These are phyloP conservation scores for Chloroidium sp. DNA, from an alignment of 163 green algal genomes.

Conservation along the genomic window DNA sequence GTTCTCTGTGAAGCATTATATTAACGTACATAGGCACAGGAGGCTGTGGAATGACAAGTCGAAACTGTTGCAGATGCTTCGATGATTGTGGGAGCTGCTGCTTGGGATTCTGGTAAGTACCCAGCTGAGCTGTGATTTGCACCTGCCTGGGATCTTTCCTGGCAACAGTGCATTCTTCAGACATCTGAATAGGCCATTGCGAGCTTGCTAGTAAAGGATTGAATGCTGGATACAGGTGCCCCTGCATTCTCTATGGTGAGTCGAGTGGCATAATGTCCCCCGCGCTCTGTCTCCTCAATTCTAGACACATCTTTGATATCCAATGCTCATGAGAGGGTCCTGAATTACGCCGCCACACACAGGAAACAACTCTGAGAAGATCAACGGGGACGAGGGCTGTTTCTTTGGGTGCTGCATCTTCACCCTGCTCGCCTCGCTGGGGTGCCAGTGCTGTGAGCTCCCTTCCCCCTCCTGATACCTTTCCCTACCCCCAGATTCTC, in stretches of 20 bases:
- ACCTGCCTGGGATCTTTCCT: too few relatives aligned
- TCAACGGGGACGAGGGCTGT: not conserved
- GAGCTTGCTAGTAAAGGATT: too few relatives aligned
- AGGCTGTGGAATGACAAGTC: not conserved
- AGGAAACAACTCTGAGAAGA: not conserved
- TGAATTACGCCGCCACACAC: not conserved
- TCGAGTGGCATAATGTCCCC: not conserved
- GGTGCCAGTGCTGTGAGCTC: not conserved
- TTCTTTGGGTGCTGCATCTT: not conserved
- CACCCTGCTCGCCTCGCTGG: not conserved
- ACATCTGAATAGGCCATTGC: too few relatives aligned
- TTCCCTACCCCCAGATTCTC: not conserved
- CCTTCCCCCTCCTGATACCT: not conserved
- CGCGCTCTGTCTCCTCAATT: too few relatives aligned
- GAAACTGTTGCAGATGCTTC: not conserved
- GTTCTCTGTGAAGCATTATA: too few relatives aligned
- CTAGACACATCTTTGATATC: too few relatives aligned
- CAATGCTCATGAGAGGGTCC: not conserved
- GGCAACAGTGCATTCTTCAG: too few relatives aligned
- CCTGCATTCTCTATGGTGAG: not conserved
- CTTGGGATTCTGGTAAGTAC: not conserved
- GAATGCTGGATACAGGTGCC: not conserved
- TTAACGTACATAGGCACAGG: too few relatives aligned
- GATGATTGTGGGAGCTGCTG: constrained; percentile 2
- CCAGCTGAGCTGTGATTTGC: too few relatives aligned